Evolutionary conservation across 2,329 filamentous ascomycete genomes (phyloP).

Genomic region (Nemania bipapillata): DNA sequence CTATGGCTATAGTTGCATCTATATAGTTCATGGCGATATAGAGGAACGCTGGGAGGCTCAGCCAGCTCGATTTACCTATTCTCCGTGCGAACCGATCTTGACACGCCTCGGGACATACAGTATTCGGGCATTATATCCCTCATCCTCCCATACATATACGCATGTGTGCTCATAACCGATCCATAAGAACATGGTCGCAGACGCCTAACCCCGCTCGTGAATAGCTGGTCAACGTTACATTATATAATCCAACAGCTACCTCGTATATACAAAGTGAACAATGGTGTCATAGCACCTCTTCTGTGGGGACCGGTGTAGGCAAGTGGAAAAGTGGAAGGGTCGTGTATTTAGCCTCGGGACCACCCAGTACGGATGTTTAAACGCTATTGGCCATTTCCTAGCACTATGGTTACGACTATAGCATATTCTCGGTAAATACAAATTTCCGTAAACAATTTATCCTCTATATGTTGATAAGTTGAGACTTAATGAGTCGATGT

Average conservation of each 20-base stretch:
- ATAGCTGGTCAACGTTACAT: not conserved
- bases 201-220: not conserved
- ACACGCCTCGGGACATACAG: not conserved
- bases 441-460: not conserved
- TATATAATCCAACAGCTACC: not conserved
- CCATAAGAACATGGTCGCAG: not conserved
- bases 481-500: not conserved
- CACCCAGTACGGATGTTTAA: not conserved
- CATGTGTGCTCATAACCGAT: not conserved
- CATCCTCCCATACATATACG: not conserved
- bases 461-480: not conserved
- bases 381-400: not conserved
- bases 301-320: not conserved
- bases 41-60: not conserved
- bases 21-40: not conserved
- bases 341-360: not conserved
- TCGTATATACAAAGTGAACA: not conserved
- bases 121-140: not conserved
- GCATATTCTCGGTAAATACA: not conserved
- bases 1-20: not conserved
- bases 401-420: not conserved
- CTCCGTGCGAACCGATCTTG: not conserved
- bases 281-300: not conserved
- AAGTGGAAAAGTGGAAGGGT: not conserved
- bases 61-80: not conserved